Evolutionary conservation across 2,329 filamentous ascomycete genomes (phyloP).

Genomic region (Epichloe uncinata): DNA sequence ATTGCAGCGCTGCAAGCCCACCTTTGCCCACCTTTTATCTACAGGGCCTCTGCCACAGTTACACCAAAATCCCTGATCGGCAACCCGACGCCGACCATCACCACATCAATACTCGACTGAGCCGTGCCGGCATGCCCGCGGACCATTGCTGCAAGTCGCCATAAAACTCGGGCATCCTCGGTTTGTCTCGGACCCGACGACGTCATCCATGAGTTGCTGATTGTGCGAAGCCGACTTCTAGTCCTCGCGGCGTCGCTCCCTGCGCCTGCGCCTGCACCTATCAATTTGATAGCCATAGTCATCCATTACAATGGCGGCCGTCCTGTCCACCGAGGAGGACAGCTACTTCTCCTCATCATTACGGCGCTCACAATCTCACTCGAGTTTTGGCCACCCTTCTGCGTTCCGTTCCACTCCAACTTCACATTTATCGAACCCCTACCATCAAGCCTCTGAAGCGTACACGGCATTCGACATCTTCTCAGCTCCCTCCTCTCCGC

Average conservation of each 20-base stretch:
- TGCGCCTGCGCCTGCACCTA: neutral
- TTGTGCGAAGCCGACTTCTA: neutral
- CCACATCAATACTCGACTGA: neutral
- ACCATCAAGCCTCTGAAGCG: conserved; percentile 27
- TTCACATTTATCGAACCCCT: conserved; percentile 28
- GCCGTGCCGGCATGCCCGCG: neutral
- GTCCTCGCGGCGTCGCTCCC: neutral
- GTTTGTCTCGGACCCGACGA: neutral
- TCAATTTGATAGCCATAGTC: neutral
- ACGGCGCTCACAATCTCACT: conserved; percentile 47
- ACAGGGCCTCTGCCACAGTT: neutral
- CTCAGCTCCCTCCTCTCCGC: conserved; percentile 44
- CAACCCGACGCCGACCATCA: neutral
- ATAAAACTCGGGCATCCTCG: neutral
- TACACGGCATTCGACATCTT: conserved; percentile 36
- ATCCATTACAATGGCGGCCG: conserved; percentile 36
- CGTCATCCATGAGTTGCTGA: neutral
- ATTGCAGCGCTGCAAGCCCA: conserved; percentile 1
- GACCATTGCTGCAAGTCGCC: neutral
- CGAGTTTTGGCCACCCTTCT: conserved; percentile 35
- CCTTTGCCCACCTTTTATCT: neutral
- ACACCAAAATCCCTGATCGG: neutral
- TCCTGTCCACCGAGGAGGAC: conserved; percentile 43
- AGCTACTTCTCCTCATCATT: conserved; percentile 42
- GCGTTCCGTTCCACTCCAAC: conserved; percentile 31